These are phyloP conservation scores for Synchytrium microbalum DNA, from an alignment of 371 early-diverging fungal species.

Conservation along the genomic window DNA sequence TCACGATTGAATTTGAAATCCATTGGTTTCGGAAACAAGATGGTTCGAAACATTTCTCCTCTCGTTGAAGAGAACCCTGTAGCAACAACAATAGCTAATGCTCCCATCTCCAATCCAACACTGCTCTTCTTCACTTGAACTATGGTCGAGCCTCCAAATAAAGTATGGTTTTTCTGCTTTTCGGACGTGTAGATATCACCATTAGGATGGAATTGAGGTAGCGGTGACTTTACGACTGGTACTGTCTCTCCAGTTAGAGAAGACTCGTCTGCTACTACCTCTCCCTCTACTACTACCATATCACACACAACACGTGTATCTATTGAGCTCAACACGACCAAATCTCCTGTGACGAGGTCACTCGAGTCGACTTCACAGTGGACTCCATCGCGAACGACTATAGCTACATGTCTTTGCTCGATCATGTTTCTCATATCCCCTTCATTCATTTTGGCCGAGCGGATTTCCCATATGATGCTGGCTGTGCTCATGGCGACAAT, in stretches of 20 bases:
- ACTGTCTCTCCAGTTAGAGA: conserved; percentile 49
- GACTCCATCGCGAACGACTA: conserved; percentile 18
- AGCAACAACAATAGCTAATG: conserved; percentile 13
- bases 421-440: conserved; percentile 14
- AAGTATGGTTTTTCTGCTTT: not conserved
- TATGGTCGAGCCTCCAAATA: not conserved
- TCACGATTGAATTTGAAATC: conserved; percentile 42
- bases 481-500: conserved; percentile 21
- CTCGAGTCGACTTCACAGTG: conserved; percentile 1
- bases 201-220: not conserved
- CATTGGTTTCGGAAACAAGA: conserved; percentile 20
- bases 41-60: conserved; percentile 28
- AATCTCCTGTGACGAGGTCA: conserved; percentile 28
- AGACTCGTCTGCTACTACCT: conserved; percentile 69
- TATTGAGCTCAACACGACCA: conserved; percentile 12
- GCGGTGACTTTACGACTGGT: conserved; percentile 19
- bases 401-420: conserved; percentile 1
- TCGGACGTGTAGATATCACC: not conserved
- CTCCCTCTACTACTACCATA: conserved; percentile 55
- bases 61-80: conserved; percentile 28
- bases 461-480: conserved; percentile 34
- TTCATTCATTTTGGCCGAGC: conserved; percentile 25
- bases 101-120: not conserved
- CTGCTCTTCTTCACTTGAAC: not conserved
- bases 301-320: conserved; percentile 16